phyloP scores from a whole-genome alignment of 257 asterid genomes.

The Rubia yunnanensis region DNA sequence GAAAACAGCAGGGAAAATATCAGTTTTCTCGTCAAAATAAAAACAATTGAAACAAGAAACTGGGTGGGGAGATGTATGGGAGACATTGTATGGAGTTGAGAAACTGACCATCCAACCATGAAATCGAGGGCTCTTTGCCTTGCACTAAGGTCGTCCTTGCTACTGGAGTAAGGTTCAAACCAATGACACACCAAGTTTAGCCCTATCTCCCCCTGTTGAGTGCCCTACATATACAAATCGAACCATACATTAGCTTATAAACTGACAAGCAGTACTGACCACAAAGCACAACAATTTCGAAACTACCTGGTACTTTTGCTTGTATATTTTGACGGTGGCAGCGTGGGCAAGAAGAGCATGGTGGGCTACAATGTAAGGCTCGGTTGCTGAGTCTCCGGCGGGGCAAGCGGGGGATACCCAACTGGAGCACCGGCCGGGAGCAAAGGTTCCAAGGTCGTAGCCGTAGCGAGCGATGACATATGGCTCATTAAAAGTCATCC shows the following conservation, averaged over 20 bases:
- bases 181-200: slow-evolving; percentile 16
- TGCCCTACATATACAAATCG: slow-evolving; percentile 1
- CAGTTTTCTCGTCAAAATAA: no score
- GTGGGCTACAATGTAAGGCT: slow-evolving; percentile 19
- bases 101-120: slow-evolving; percentile 49
- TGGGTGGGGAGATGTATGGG: no score
- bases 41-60: no score
- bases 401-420: slow-evolving; percentile 9
- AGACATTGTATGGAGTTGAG: background rate
- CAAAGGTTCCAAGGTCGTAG: background rate
- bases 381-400: slow-evolving; percentile 13
- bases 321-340: background rate
- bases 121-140: slow-evolving; percentile 34
- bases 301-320: background rate
- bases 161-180: slow-evolving; percentile 11
- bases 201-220: slow-evolving; percentile 23
- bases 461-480: background rate
- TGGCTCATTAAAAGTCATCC: slow-evolving; percentile 15
- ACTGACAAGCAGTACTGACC: no score
- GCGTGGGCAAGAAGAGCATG: slow-evolving; percentile 14
- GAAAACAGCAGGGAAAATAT: no score
- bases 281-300: no score
- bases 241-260: no score
- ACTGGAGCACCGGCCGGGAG: slow-evolving; percentile 12
- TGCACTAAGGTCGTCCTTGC: slow-evolving; percentile 6